phyloP scores from a whole-genome alignment of 257 asterid genomes.

The Solanum sejunctum region DNA sequence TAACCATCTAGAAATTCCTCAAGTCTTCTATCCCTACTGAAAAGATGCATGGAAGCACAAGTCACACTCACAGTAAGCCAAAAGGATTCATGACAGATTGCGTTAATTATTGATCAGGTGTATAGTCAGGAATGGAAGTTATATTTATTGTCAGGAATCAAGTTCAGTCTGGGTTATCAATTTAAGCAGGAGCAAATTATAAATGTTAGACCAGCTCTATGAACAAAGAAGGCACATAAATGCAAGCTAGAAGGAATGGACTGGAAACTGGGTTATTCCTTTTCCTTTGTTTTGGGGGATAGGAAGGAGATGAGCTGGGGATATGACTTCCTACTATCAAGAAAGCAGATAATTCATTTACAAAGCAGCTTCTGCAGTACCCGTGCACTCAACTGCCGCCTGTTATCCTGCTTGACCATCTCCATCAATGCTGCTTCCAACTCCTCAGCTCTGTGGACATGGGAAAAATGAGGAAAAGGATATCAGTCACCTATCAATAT shows the following conservation, averaged over 20 bases:
- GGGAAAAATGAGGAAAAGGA: not conserved
- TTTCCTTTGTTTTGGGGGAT: not conserved
- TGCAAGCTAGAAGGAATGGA: not conserved
- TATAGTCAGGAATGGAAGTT: not conserved
- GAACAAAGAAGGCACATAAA: not conserved
- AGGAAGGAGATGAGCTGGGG: not conserved
- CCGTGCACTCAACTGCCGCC: constrained; percentile 83
- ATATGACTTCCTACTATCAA: not conserved
- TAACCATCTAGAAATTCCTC: not conserved
- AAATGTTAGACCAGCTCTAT: not conserved
- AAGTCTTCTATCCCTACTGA: not conserved
- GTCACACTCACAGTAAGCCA: not conserved
- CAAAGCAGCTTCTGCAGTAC: constrained; percentile 26
- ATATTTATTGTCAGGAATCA: not conserved
- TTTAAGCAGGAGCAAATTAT: not conserved
- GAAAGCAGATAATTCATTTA: not conserved
- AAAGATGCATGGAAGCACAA: not conserved
- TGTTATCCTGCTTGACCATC: constrained; percentile 96
- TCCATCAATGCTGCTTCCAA: constrained; percentile 94
- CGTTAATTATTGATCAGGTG: not conserved
- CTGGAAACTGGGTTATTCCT: not conserved
- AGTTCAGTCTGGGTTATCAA: not conserved
- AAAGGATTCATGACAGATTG: not conserved
- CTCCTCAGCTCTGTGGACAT: constrained; percentile 77
- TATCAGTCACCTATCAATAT: not conserved